Base-by-base conservation (phyloP, 805 yeast genomes). In the Myxozyma mucilagina region DNA sequence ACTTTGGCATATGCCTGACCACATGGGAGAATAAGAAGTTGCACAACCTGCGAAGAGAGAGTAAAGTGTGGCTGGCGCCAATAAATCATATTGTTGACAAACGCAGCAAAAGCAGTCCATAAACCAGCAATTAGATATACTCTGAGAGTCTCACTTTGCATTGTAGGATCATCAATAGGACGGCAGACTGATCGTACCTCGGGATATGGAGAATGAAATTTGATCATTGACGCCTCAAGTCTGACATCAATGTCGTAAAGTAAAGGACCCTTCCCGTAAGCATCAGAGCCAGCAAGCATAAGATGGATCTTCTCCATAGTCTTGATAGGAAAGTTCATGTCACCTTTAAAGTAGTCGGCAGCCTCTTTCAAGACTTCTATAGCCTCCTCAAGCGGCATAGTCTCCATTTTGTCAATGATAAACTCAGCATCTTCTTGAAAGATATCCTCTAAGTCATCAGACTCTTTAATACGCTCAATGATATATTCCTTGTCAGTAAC, bases 1-100 rank as follows among this genome's bases (percentile, higher is more conserved):
- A 75, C 57, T 47, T 67, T 69, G 50, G 77, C 79, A 72, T 77
- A 74, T 1, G 77, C 61, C 53, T 74, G 72, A 57, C 90, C 91
- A 36, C 81, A 63, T 3, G 89, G 88, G 70, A 79, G 82, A 5
- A 87, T 79, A 67, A 87, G 74, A 59, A 86, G 76, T 63, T 86
- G 84, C 38, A 85, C 77, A 50, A 84, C 86, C 50, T 79, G 77
- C 16, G 84, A 74, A 32, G 82, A 75, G 55, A 85, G 73, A 36
- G 78, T 70, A 61, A 85, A 78, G 4, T 79, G 68, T 4, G 90
- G 89, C 61, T 78, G 74, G 68, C 86, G 82, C 66, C 81, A 75
- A 29, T 82, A 78, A 69, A 85, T 84, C 68, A 84, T 80, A 52
- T 82, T 76, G 72, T 83, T 84, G 72, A 85, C 77, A 59, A 79